Base-by-base conservation (phyloP, 768 basidiomycete species). In the Auriculariales sp. region DNA sequence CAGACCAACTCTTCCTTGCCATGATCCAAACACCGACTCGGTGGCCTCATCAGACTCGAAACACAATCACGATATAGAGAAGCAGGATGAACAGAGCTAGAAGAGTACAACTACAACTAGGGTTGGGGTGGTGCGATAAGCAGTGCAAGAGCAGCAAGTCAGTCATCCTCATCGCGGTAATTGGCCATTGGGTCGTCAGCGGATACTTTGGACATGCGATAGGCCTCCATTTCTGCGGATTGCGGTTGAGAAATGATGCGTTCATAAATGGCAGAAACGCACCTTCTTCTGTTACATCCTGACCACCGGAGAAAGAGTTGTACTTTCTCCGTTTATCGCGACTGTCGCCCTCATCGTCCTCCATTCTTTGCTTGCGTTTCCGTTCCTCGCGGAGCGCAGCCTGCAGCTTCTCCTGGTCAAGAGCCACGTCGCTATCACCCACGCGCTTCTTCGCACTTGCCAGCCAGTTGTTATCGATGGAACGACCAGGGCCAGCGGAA, bases 251-350 rank as follows among this genome's bases (percentile, higher is more conserved):
- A 52, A 25, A 48, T 6, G 1, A n/a, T 1, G 39, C 28, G 15
- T 11, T 3, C 27, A 47, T 9, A 27, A 54, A 57, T 49, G 33
- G 61, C 60, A 64, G 33, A 22, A 11, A 24, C 39, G 19, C 19
- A 44, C 39, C 75, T 61, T 92, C 92, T 65, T 94, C 90, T 7
- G 90, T 83, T 29, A 95, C 85, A 46, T 94, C 92, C 61, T 82
- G 78, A 46, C 73, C 71, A 61, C 46, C 70, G 69, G 55, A 49
- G 24, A 54, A 52, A 34, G 47, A 46, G 28, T 50, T 53, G 31
- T 58, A 57, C 44, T 60, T 54, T 39, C 49, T 53, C 1, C 47
- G 17, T 35, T 52, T 54, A 49, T 55, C 54, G 25, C 11, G 67
- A 54, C 80, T 77, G 47, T 77, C 71, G 28, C 76, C 72, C 31